A percentile compares a stretch with the other conserved stretches of the same genome.
phyloP scores from a whole-genome alignment of 345 rosid species.

The Clausena lansium region DNA sequence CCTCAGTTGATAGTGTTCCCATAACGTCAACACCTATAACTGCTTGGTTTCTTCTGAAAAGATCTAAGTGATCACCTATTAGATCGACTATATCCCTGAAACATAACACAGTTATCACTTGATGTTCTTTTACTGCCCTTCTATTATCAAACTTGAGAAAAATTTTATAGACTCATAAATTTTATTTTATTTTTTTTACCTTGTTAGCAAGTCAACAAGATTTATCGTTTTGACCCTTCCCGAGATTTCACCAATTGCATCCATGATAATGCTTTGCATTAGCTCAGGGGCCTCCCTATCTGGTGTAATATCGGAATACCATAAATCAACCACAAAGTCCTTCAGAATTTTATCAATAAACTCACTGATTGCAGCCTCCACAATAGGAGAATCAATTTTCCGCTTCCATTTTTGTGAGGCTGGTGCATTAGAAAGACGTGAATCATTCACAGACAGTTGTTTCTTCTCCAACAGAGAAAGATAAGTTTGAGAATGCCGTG shows the following conservation, averaged over 20 bases:
- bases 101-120: conserved; percentile 20
- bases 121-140: conserved; percentile 1
- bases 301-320: conserved; percentile 91
- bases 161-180: neutral
- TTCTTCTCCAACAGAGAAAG: conserved; percentile 64
- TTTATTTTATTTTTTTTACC: conserved; percentile 33
- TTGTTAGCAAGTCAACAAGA: conserved; percentile 80
- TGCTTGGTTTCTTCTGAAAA: conserved; percentile 86
- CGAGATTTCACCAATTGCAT: conserved; percentile 84
- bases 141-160: conserved; percentile 4
- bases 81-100: conserved; percentile 95
- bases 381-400: conserved; percentile 76
- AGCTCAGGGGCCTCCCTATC: conserved; percentile 89
- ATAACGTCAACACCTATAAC: conserved; percentile 87
- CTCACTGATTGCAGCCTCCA: conserved; percentile 73
- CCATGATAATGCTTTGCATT: conserved; percentile 77
- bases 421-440: conserved; percentile 55
- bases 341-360: conserved; percentile 77
- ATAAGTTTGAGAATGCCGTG: conserved; percentile 32
- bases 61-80: conserved; percentile 88
- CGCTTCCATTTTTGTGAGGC: conserved; percentile 71
- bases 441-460: conserved; percentile 72
- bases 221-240: conserved; percentile 80
- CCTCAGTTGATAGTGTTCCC: conserved; percentile 80
- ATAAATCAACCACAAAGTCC: conserved; percentile 82